These are phyloP conservation scores for Epicoccum nigrum DNA, from an alignment of 2,329 filamentous ascomycete genomes.

Conservation along the genomic window DNA sequence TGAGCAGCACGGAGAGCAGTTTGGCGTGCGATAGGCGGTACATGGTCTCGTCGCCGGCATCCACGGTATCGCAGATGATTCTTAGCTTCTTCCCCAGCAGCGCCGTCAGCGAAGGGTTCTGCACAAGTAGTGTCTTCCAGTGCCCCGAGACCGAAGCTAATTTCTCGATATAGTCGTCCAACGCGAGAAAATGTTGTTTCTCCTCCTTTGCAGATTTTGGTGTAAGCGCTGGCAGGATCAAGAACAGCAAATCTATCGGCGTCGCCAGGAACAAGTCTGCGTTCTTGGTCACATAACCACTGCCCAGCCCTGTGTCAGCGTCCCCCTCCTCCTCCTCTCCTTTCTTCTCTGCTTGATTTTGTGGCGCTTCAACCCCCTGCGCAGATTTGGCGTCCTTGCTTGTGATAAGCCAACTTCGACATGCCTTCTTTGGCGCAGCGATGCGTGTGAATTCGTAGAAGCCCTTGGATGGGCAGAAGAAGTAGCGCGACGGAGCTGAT, in stretches of 20 bases:
- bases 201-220: constrained; percentile 54
- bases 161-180: constrained; percentile 74
- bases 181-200: constrained; percentile 70
- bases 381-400: constrained; percentile 1
- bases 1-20: constrained; percentile 67
- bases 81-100: constrained; percentile 70
- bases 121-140: constrained; percentile 61
- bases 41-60: constrained; percentile 84
- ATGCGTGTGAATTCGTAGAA: constrained; percentile 67
- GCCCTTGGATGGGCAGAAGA: constrained; percentile 64
- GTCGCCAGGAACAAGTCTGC: constrained; percentile 85
- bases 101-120: constrained; percentile 47
- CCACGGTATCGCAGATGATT: constrained; percentile 78
- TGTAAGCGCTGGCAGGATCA: constrained; percentile 75
- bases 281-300: constrained; percentile 66
- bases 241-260: constrained; percentile 80
- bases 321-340: background rate
- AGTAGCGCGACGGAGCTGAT: constrained; percentile 57
- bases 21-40: constrained; percentile 78
- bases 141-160: constrained; percentile 63
- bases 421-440: constrained; percentile 55
- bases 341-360: background rate
- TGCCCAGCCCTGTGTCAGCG: constrained; percentile 19
- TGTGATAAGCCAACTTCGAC: constrained; percentile 62
- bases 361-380: background rate